Evolutionary conservation across 140 eudicot genomes (phyloP), one percentile per base, ranked within the genome.

Genomic region (Oenanthe javanica): DNA sequence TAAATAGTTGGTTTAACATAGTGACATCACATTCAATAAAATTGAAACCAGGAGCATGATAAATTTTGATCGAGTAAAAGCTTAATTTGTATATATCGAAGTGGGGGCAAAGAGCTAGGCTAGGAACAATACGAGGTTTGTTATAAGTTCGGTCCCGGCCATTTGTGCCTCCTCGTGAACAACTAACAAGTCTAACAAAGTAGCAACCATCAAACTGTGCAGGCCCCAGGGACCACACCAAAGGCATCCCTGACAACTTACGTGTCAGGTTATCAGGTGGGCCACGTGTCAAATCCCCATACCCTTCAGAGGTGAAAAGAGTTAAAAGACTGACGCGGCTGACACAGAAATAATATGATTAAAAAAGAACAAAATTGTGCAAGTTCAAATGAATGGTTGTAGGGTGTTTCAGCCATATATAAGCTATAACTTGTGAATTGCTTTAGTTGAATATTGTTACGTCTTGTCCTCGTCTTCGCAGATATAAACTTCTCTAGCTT

Each of bases 281-380:
- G 67, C 84, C 84, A 81, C 79, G 82, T 84, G 84, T 81, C 82
- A 55, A 81, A 55, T 12, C 84, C 87, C 87, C 84, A 77, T 10
- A 81, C 4, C 23, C 61, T 57, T 77, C 69, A n/a, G 36, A 61
- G 69, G 52, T 36, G 54, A 61, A 38, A 70, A 70, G n/a, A 70
- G 50, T 61, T n/a, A 61, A 61, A 61, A 61, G 38, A 61, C 31
- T 61, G 69, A 9, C n/a, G 69, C 69, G 9, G 0, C 42, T 67
- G 73, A 67, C 42, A 25, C 18, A 10, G 8, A 67, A 36, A 67
- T 10, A 27, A 67, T 42, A 42, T 42, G 45, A 42, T 59, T 67
- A 18, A 27, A 67, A 67, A 31, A 8, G 5, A 2, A n/a, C 69
- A 61, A n/a, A 61, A 16, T 5, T n/a, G 12, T 61, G 67, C 8